Evolutionary conservation across 1,284 basidiomycete species (phyloP).

Genomic region (Tausonia pullulans): DNA sequence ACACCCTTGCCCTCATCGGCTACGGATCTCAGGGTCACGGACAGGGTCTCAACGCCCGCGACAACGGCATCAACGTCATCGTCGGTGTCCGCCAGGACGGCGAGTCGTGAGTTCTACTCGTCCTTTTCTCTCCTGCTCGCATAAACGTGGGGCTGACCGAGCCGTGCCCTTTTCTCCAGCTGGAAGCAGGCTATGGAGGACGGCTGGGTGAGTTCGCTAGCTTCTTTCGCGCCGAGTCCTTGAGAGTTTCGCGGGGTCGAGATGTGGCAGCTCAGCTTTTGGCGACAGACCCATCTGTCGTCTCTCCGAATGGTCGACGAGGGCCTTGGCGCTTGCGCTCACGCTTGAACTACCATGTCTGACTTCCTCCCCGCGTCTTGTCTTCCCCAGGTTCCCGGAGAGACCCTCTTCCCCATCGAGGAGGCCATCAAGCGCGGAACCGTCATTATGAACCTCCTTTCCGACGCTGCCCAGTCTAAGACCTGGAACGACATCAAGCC

Average conservation of each 20-base stretch:
- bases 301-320: no score
- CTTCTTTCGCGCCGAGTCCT: neutral
- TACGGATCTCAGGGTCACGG: conserved; percentile 99
- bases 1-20: conserved; percentile 96
- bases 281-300: no score
- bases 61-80: conserved; percentile 97
- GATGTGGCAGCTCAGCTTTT: no score
- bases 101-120: conserved; percentile 38
- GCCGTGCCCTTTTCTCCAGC: conserved; percentile 32
- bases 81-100: conserved; percentile 96
- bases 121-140: neutral
- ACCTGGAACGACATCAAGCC: conserved; percentile 84
- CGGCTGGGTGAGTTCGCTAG: conserved; percentile 65
- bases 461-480: conserved; percentile 93
- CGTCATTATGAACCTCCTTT: conserved; percentile 99
- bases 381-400: conserved; percentile 62
- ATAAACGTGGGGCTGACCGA: neutral
- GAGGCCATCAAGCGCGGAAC: conserved; percentile 93
- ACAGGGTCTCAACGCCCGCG: conserved; percentile 95
- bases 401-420: conserved; percentile 97
- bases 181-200: conserved; percentile 95
- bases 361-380: neutral
- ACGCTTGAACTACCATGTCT: neutral
- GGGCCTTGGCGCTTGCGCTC: neutral
- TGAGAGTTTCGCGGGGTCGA: no score